Evolutionary conservation across 352 stramenopile genomes (phyloP).

Genomic region (Globisporangium lucens): DNA sequence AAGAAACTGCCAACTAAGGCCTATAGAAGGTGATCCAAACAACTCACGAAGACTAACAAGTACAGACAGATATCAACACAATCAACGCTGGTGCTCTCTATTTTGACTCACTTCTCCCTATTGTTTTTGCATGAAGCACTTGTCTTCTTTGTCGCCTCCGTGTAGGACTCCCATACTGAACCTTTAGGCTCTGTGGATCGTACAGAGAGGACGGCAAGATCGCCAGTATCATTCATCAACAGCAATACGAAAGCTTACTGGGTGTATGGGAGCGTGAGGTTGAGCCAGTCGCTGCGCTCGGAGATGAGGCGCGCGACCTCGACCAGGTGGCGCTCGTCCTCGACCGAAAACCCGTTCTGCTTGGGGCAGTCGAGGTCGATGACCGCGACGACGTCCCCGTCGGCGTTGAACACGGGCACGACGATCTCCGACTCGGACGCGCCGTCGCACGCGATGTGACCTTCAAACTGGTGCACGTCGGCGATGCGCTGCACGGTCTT

Average conservation of each 20-base stretch:
- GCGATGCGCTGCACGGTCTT: slow-evolving; percentile 71
- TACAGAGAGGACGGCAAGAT: slow-evolving; percentile 1
- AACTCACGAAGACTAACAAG: background rate
- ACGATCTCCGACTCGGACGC: slow-evolving; percentile 82
- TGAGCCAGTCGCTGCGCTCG: slow-evolving; percentile 64
- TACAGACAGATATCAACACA: background rate
- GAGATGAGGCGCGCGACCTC: slow-evolving; percentile 55
- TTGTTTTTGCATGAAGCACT: background rate
- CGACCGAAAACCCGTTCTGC: slow-evolving; percentile 64
- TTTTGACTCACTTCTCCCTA: background rate
- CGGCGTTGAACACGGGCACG: slow-evolving; percentile 60
- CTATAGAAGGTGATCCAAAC: background rate
- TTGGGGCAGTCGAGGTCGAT: slow-evolving; percentile 78
- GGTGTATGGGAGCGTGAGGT: slow-evolving; percentile 49
- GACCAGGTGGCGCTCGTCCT: slow-evolving; percentile 67
- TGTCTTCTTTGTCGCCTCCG: background rate
- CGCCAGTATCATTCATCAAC: background rate
- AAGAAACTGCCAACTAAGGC: background rate
- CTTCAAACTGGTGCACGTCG: slow-evolving; percentile 71
- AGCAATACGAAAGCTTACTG: slow-evolving; percentile 21
- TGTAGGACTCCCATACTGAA: background rate
- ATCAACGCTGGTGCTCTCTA: background rate
- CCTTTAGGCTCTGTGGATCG: background rate
- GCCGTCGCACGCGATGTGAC: slow-evolving; percentile 81
- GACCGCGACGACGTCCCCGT: slow-evolving; percentile 67